Conservation (phyloP, 768 basidiomycete genomes). For the Cubamyces sp. region DNA sequence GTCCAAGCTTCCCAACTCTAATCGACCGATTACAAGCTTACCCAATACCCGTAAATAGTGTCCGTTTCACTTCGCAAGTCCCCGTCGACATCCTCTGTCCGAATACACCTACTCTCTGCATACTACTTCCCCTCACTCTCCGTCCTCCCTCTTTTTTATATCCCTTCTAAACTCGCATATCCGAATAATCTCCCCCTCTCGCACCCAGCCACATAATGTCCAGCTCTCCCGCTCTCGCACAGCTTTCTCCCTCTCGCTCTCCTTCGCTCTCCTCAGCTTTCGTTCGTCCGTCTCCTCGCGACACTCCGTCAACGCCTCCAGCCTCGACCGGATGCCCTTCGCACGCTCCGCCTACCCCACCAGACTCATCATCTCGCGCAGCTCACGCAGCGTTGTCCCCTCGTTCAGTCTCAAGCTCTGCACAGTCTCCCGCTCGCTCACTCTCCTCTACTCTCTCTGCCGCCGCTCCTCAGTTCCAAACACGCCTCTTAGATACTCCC, state of each 20-base stretch:
- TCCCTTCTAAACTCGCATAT: background rate
- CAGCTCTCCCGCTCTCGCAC: constrained; percentile 18
- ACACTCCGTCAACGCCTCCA: constrained; percentile 22
- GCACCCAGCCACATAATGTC: constrained; percentile 12
- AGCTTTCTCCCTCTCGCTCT: constrained; percentile 20
- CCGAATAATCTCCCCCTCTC: background rate
- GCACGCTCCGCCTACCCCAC: constrained; percentile 21
- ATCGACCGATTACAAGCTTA: constrained; percentile 18
- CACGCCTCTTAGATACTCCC: constrained; percentile 25
- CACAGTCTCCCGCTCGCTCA: constrained; percentile 10
- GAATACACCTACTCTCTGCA: constrained; percentile 28
- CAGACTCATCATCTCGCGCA: constrained; percentile 19
- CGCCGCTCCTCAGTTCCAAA: constrained; percentile 24
- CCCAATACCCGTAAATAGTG: constrained; percentile 12
- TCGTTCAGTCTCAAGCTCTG: constrained; percentile 6
- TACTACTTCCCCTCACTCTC: constrained; percentile 18
- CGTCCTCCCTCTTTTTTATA: background rate
- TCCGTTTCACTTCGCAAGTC: background rate
- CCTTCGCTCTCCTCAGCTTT: constrained; percentile 22
- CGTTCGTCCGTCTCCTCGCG: constrained; percentile 15
- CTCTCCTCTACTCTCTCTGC: constrained; percentile 22
- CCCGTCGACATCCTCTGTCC: constrained; percentile 3
- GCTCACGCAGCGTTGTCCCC: constrained; percentile 4
- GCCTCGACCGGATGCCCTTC: background rate
- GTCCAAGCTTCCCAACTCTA: constrained; percentile 12